These are phyloP conservation scores for Sinapis alba DNA, from an alignment of 441 rosid species.

Conservation along the genomic window DNA sequence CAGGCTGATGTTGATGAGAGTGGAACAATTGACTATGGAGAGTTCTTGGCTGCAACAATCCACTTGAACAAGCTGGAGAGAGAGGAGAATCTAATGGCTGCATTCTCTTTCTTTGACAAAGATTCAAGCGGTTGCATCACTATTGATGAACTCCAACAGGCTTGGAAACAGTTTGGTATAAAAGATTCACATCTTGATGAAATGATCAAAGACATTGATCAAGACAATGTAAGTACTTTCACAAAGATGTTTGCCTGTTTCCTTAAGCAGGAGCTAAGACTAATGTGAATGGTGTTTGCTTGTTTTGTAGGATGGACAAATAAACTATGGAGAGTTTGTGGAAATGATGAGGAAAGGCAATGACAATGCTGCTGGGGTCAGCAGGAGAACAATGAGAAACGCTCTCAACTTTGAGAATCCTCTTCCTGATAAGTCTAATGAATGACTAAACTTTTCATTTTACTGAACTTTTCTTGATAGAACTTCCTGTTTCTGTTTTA, in stretches of 20 bases:
- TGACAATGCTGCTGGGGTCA: conserved; percentile 63
- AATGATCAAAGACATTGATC: conserved; percentile 67
- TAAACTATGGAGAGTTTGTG: conserved; percentile 83
- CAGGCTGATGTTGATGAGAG: conserved; percentile 76
- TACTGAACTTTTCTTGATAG: conserved; percentile 23
- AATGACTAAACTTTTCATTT: neutral
- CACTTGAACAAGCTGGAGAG: conserved; percentile 70
- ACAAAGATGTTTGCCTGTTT: neutral
- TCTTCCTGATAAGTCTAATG: neutral
- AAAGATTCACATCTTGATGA: conserved; percentile 63
- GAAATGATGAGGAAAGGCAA: conserved; percentile 95
- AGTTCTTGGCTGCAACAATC: conserved; percentile 70
- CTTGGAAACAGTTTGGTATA: conserved; percentile 61
- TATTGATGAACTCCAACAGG: conserved; percentile 65
- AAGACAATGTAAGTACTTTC: conserved; percentile 61
- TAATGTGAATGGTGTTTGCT: neutral
- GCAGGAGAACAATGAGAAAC: conserved; percentile 81
- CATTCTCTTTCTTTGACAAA: conserved; percentile 72
- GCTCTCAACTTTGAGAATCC: conserved; percentile 40
- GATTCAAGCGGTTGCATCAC: conserved; percentile 72
- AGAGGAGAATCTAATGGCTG: conserved; percentile 63
- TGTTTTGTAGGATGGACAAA: conserved; percentile 69
- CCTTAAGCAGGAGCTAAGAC: neutral
- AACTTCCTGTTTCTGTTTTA: neutral
- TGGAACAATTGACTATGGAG: conserved; percentile 66